Evolutionary conservation across 2,329 filamentous ascomycete species (phyloP).

Genomic region (Cucurbitaria berberidis): DNA sequence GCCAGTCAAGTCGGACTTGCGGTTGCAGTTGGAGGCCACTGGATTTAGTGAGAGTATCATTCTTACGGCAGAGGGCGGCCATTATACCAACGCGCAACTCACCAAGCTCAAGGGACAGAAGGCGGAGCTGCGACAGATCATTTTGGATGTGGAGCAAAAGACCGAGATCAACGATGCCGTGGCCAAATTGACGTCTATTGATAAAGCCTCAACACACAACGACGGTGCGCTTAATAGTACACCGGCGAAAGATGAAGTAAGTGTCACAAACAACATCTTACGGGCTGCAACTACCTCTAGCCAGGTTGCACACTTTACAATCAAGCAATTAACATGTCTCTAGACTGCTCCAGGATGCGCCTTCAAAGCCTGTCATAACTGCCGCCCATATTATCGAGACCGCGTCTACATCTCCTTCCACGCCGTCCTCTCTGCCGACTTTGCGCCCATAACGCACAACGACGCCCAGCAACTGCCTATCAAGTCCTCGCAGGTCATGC

Average conservation of each 20-base stretch:
- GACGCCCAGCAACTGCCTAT: conserved; percentile 44
- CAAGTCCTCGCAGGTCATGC: conserved; percentile 44
- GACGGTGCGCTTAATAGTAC: conserved; percentile 29
- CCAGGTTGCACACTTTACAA: neutral
- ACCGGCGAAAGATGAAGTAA: conserved; percentile 18
- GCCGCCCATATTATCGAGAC: conserved; percentile 58
- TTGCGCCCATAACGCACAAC: conserved; percentile 39
- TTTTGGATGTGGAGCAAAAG: conserved; percentile 29
- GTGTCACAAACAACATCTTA: neutral
- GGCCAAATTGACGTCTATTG: conserved; percentile 19
- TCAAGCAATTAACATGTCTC: conserved; percentile 7
- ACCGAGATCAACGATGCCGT: conserved; percentile 24
- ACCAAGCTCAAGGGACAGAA: conserved; percentile 42
- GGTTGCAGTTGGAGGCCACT: conserved; percentile 34
- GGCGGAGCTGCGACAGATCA: conserved; percentile 35
- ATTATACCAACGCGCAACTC: conserved; percentile 43
- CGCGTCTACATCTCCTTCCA: conserved; percentile 55
- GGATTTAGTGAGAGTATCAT: conserved; percentile 46
- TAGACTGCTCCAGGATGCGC: conserved; percentile 40
- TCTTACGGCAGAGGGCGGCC: conserved; percentile 38
- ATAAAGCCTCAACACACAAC: conserved; percentile 17
- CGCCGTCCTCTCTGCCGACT: conserved; percentile 48
- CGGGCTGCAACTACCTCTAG: neutral
- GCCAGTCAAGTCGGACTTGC: conserved; percentile 23
- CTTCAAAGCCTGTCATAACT: conserved; percentile 57